Evolutionary conservation across 2,329 filamentous ascomycete species (phyloP).

Genomic region (Aspergillus transmontanensis): DNA sequence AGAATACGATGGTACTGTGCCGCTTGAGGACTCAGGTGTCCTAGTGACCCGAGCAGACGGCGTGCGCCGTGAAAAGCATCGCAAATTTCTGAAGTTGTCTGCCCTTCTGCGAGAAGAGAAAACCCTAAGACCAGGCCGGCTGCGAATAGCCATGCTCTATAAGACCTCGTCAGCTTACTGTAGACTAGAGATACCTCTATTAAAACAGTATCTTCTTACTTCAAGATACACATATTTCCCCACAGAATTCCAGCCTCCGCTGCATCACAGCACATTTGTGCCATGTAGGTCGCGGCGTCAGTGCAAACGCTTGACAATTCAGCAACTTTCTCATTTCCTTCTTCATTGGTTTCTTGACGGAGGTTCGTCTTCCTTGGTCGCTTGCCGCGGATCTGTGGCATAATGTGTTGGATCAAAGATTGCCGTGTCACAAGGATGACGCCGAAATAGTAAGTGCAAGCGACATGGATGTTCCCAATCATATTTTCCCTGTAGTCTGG

Average conservation of each 20-base stretch:
- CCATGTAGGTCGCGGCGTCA: conserved; percentile 8
- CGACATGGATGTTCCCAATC: conserved; percentile 53
- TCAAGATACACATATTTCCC: conserved; percentile 11
- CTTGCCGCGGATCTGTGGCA: conserved; percentile 28
- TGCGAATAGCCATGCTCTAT: conserved; percentile 12
- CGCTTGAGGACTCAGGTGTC: conserved; percentile 12
- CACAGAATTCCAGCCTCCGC: conserved; percentile 2
- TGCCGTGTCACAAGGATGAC: conserved; percentile 57
- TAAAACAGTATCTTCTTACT: background rate
- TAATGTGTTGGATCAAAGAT: conserved; percentile 52
- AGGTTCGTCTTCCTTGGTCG: conserved; percentile 9
- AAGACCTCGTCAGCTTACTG: background rate
- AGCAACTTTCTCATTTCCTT: conserved; percentile 4
- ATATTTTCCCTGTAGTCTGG: conserved; percentile 5
- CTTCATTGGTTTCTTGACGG: conserved; percentile 5
- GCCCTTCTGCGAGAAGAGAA: conserved; percentile 7
- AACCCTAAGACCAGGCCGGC: conserved; percentile 10
- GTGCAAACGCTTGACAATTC: conserved; percentile 7
- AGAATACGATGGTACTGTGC: conserved; percentile 8
- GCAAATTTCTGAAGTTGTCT: conserved; percentile 6
- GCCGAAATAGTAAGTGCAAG: conserved; percentile 58
- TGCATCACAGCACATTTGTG: conserved; percentile 9
- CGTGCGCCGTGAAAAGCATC: background rate
- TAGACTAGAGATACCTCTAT: background rate
- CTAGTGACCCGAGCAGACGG: conserved; percentile 3